phyloP scores from a whole-genome alignment of 257 asterid species.

The Penstemon barbatus region DNA sequence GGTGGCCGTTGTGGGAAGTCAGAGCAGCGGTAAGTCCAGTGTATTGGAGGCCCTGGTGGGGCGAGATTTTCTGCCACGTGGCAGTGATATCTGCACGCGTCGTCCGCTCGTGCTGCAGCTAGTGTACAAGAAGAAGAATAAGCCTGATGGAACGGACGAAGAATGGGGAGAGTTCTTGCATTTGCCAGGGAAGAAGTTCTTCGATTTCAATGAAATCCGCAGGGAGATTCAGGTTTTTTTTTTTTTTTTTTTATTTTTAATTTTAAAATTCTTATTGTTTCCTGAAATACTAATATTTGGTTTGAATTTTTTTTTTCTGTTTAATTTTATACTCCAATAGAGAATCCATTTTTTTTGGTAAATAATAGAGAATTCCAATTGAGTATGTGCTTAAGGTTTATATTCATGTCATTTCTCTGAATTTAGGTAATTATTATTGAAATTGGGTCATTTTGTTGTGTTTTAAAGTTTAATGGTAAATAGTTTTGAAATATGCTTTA shows the following conservation, averaged over 20 bases:
- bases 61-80: conserved; percentile 95
- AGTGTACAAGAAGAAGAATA: conserved; percentile 46
- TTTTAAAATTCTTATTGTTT: background rate
- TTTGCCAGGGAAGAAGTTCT: conserved; percentile 61
- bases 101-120: conserved; percentile 92
- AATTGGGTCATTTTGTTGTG: too few species aligned
- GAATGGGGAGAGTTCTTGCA: conserved; percentile 98
- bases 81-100: conserved; percentile 86
- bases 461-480: too few species aligned
- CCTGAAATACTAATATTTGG: background rate
- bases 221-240: conserved; percentile 72
- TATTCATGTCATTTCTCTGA: too few species aligned
- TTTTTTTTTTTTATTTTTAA: conserved; percentile 11
- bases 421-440: too few species aligned
- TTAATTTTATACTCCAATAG: too few species aligned
- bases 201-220: conserved; percentile 72
- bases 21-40: conserved; percentile 98
- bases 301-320: too few species aligned
- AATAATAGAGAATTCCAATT: too few species aligned
- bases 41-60: conserved; percentile 97
- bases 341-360: too few species aligned
- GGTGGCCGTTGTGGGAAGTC: conserved; percentile 97
- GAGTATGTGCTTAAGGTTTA: too few species aligned
- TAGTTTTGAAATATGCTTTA: too few species aligned
- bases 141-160: conserved; percentile 53